Conservation (phyloP, 2,329 filamentous ascomycete genomes). For the Falciphora oryzae region DNA sequence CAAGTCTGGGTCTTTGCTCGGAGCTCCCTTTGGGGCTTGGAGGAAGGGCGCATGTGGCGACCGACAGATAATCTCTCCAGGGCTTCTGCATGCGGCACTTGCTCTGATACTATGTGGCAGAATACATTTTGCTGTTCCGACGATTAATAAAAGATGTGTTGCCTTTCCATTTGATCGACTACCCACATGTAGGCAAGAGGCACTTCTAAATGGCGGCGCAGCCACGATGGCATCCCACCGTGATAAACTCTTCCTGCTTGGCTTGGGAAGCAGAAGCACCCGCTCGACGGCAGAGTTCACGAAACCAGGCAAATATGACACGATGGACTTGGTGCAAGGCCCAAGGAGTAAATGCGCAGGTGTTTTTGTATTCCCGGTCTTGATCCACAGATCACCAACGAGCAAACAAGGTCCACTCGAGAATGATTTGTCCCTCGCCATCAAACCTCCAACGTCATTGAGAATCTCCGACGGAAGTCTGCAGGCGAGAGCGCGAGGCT, state of each 20-base stretch:
- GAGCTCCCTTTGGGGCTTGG: background rate
- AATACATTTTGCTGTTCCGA: constrained; percentile 8
- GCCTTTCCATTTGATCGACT: constrained; percentile 7
- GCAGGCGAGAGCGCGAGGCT: constrained; percentile 62
- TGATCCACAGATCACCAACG: background rate
- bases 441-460: constrained; percentile 75
- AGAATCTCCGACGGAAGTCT: constrained; percentile 65
- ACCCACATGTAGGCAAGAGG: no score
- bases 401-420: background rate
- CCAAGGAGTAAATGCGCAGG: no score
- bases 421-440: constrained; percentile 62
- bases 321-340: no score
- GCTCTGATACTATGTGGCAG: constrained; percentile 17
- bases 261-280: no score
- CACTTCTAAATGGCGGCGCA: no score
- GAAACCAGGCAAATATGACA: no score
- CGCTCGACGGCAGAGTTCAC: no score
- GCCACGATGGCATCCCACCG: no score
- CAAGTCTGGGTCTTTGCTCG: background rate
- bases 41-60: background rate
- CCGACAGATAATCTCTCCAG: background rate
- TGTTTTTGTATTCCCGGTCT: background rate
- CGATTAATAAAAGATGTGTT: constrained; percentile 13
- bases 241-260: no score
- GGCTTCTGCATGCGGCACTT: constrained; percentile 13